Base-by-base conservation (phyloP, 345 rosid species). In the Zanthoxylum bungeanum region DNA sequence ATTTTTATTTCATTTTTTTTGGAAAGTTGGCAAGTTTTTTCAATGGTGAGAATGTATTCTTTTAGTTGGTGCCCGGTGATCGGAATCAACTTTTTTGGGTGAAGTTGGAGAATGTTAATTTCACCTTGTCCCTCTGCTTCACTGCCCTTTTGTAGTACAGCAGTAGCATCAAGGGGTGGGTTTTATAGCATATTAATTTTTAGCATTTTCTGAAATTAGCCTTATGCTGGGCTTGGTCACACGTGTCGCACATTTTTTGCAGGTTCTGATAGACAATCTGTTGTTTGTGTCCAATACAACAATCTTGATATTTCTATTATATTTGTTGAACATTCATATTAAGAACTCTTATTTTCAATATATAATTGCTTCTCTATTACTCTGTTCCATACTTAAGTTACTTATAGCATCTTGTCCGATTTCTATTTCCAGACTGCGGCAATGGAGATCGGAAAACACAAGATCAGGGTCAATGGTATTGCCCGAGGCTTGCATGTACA, bases 351-450 rank as follows among this genome's bases (percentile, higher is more conserved):
- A 22, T 10, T 24, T 55, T 8, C 4, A 24, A 4, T n/a, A 52
- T 10, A 8, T 22, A 55, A 24, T 9, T 25, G 1, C 16, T 3
- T 10, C 1, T 24, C 3, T 2, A 17, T 3, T 21, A 10, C 12
- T 56, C 7, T 58, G 9, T 27, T 21, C 1, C 37, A 4, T 5
- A 27, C 9, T 36, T 16, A 12, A 1, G 17, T 40, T 42, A 21
- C 5, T 11, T 14, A 39, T 39, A 30, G 12, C 21, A 24, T 49
- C 53, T 12, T 64, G 21, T 56, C 49, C 67, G 31, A 12, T 61
- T 34, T 17, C 24, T 62, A n/a, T 72, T 58, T 50, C 28, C 77
- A 89, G 94, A 71, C 78, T 52, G 66, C 86, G 0, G 94, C 94
- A 0, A 7, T 87, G 83, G n/a, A n/a, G n/a, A n/a, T n/a, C n/a